A percentile compares a stretch with the other conserved stretches of the same genome.
Evolutionary conservation across 768 basidiomycete species (phyloP).

Genomic region (Rhodotorula graminis): DNA sequence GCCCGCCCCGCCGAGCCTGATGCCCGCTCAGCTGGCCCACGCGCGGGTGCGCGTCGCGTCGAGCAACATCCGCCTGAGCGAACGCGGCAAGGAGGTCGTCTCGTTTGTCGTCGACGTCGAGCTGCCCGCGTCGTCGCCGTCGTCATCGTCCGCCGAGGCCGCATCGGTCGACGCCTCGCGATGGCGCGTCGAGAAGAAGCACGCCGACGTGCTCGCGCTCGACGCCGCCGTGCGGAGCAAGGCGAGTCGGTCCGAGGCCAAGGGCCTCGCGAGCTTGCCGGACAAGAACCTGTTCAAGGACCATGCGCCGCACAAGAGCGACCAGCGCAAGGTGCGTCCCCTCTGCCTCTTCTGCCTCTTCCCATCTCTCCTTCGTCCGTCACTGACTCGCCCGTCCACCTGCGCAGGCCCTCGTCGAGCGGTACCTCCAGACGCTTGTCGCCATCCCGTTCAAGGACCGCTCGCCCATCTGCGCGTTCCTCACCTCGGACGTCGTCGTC

Average conservation of each 20-base stretch:
- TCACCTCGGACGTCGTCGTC: slow-evolving; percentile 80
- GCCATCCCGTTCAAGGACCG: slow-evolving; percentile 78
- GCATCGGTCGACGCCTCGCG: background rate
- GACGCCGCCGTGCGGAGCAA: slow-evolving; percentile 67
- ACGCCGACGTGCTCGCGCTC: slow-evolving; percentile 82
- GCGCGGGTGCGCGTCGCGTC: slow-evolving; percentile 68
- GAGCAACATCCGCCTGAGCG: slow-evolving; percentile 77
- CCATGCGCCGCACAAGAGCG: slow-evolving; percentile 87
- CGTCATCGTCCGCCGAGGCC: background rate
- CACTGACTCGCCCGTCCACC: too few species aligned
- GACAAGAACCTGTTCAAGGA: slow-evolving; percentile 95
- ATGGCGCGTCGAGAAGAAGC: slow-evolving; percentile 82
- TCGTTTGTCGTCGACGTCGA: slow-evolving; percentile 73
- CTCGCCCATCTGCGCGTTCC: slow-evolving; percentile 82
- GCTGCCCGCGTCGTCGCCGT: slow-evolving; percentile 26
- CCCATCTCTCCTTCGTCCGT: too few species aligned
- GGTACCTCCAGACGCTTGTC: slow-evolving; percentile 78
- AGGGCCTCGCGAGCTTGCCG: slow-evolving; percentile 69
- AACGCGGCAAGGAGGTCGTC: slow-evolving; percentile 83
- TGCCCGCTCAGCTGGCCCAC: slow-evolving; percentile 53
- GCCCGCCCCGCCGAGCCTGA: background rate
- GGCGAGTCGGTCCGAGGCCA: slow-evolving; percentile 53
- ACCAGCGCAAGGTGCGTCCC: slow-evolving; percentile 81
- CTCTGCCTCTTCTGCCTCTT: too few species aligned
- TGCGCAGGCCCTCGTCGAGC: slow-evolving; percentile 55